phyloP scores from a whole-genome alignment of 2,329 filamentous ascomycete genomes.

The Mycosphaerelloides madeirae region DNA sequence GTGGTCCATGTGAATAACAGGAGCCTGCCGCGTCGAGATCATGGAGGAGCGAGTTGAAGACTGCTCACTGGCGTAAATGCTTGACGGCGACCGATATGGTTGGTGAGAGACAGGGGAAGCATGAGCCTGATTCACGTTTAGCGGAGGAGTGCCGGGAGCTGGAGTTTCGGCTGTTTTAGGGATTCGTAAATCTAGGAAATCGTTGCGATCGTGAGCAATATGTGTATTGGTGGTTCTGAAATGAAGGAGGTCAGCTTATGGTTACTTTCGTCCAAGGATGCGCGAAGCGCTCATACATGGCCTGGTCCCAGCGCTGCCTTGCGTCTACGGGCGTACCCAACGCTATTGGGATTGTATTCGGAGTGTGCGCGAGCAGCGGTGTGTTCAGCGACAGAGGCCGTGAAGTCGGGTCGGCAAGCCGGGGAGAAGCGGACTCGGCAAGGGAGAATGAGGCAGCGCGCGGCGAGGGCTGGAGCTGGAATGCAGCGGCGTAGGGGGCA shows the following conservation, averaged over 20 bases:
- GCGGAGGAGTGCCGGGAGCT: constrained; percentile 23
- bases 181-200: constrained; percentile 27
- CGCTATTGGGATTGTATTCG: no score
- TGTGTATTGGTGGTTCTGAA: constrained; percentile 15
- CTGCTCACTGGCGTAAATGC: constrained; percentile 22
- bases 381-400: constrained; percentile 33
- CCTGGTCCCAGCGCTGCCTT: no score
- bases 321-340: no score
- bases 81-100: constrained; percentile 23
- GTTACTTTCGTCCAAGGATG: background rate
- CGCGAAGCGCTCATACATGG: no score
- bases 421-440: constrained; percentile 40
- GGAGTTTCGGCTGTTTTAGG: constrained; percentile 20
- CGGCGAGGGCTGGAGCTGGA: constrained; percentile 45
- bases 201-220: constrained; percentile 19
- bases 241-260: constrained; percentile 10
- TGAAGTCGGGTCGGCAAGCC: constrained; percentile 25
- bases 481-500: constrained; percentile 36
- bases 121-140: constrained; percentile 27
- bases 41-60: constrained; percentile 19
- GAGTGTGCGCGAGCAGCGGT: constrained; percentile 23
- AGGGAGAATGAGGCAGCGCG: constrained; percentile 41
- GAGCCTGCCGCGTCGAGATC: constrained; percentile 22
- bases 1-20: constrained; percentile 31
- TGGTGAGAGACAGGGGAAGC: constrained; percentile 22